A percentile compares a stretch with the other conserved stretches of the same genome.
Conservation (phyloP, 2,329 filamentous ascomycete genomes). For the Pseudogymnoascus sp. region DNA sequence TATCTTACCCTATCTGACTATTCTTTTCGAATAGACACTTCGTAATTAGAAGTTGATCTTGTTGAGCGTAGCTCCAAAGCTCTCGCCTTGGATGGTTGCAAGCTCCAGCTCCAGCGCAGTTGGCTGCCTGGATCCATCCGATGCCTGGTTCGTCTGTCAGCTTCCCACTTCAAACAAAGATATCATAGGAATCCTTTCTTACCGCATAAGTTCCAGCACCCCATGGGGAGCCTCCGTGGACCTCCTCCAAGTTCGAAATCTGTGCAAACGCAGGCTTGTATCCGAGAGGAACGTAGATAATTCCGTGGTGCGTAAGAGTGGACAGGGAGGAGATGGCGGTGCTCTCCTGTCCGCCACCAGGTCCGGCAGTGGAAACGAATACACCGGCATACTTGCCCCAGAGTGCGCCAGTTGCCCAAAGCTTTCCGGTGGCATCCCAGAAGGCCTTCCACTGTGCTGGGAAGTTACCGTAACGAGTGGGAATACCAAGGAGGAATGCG, state of each 20-base stretch:
- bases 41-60: slow-evolving; percentile 50
- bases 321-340: slow-evolving; percentile 74
- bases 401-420: slow-evolving; percentile 66
- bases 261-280: slow-evolving; percentile 71
- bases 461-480: slow-evolving; percentile 95
- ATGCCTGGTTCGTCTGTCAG: slow-evolving; percentile 32
- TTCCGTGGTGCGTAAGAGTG: slow-evolving; percentile 85
- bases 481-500: slow-evolving; percentile 85
- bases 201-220: slow-evolving; percentile 85
- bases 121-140: slow-evolving; percentile 79
- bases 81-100: slow-evolving; percentile 73
- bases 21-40: background rate
- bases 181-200: slow-evolving; percentile 24
- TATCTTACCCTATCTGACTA: background rate
- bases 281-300: slow-evolving; percentile 92
- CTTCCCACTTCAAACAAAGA: background rate
- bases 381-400: slow-evolving; percentile 84
- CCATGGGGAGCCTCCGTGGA: slow-evolving; percentile 84
- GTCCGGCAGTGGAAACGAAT: slow-evolving; percentile 79
- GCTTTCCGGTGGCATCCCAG: slow-evolving; percentile 87
- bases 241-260: slow-evolving; percentile 63
- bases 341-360: slow-evolving; percentile 86
- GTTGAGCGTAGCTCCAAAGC: slow-evolving; percentile 68
- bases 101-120: slow-evolving; percentile 65
- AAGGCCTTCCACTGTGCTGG: slow-evolving; percentile 84